Evolutionary conservation across 257 asterid species (phyloP).

Genomic region (Capsicum rhomboideum): DNA sequence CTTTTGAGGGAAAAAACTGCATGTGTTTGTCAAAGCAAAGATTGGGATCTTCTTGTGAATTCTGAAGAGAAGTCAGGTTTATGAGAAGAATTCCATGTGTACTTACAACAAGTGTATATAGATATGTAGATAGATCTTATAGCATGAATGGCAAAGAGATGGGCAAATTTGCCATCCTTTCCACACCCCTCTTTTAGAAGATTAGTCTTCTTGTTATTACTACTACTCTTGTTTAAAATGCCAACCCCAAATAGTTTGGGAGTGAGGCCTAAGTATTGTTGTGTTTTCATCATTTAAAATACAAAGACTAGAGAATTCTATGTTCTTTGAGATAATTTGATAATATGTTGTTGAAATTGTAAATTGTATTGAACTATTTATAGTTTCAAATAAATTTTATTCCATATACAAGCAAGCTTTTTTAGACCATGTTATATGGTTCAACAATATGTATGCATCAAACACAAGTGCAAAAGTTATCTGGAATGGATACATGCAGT

Average conservation of each 20-base stretch:
- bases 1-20: constrained; percentile 61
- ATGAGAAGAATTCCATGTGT: neutral
- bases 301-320: neutral
- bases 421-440: neutral
- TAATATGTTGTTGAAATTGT: neutral
- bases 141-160: constrained; percentile 36
- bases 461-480: neutral
- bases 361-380: neutral
- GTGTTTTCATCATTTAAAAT: neutral
- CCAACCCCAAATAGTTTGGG: neutral
- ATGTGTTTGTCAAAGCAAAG: constrained; percentile 68
- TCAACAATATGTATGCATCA: neutral
- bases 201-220: neutral
- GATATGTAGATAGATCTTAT: constrained; percentile 15
- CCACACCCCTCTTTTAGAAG: neutral
- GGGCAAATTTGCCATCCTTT: constrained; percentile 45
- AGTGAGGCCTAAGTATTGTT: neutral
- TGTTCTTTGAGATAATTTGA: neutral
- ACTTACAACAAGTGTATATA: constrained; percentile 3
- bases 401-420: neutral
- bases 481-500: too few relatives aligned
- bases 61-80: constrained; percentile 28
- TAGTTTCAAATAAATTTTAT: neutral
- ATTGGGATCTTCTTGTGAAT: constrained; percentile 81
- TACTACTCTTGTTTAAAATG: neutral